These are phyloP conservation scores for Escallonia herrerae DNA, from an alignment of 129 eudicot genomes.

Conservation along the genomic window DNA sequence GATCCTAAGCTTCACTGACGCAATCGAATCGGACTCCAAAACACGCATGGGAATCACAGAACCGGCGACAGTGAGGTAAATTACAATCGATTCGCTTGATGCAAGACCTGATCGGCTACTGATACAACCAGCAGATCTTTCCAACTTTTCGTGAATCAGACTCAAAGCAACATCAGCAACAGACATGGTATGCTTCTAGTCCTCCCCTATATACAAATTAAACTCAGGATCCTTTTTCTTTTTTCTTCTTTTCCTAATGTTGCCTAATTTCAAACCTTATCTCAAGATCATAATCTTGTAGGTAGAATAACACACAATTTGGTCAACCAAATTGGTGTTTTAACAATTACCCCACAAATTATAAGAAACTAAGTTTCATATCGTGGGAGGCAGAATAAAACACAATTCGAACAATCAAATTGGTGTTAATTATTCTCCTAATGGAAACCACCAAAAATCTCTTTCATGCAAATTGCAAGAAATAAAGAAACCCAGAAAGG, in stretches of 20 bases:
- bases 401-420: slow-evolving; percentile 11
- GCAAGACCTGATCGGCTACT: slow-evolving; percentile 21
- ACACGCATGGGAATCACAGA: slow-evolving; percentile 56
- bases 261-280: slow-evolving; percentile 1
- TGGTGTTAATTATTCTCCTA: slow-evolving; percentile 16
- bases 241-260: not conserved
- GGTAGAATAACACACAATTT: not conserved
- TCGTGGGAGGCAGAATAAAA: not conserved
- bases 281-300: not conserved
- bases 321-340: too few relatives aligned
- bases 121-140: slow-evolving; percentile 24
- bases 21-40: slow-evolving; percentile 76
- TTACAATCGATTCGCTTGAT: slow-evolving; percentile 39
- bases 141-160: slow-evolving; percentile 30
- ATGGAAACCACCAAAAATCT: slow-evolving; percentile 4
- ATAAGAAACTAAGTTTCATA: not conserved
- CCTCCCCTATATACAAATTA: not conserved
- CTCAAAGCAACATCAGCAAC: slow-evolving; percentile 60
- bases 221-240: slow-evolving; percentile 1
- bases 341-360: too few relatives aligned
- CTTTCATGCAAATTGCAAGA: not conserved
- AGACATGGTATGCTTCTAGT: slow-evolving; percentile 41
- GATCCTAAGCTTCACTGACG: slow-evolving; percentile 55
- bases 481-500: not conserved
- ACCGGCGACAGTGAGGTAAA: slow-evolving; percentile 53